Base-by-base conservation (phyloP, 257 asterid species). In the Plantago major region DNA sequence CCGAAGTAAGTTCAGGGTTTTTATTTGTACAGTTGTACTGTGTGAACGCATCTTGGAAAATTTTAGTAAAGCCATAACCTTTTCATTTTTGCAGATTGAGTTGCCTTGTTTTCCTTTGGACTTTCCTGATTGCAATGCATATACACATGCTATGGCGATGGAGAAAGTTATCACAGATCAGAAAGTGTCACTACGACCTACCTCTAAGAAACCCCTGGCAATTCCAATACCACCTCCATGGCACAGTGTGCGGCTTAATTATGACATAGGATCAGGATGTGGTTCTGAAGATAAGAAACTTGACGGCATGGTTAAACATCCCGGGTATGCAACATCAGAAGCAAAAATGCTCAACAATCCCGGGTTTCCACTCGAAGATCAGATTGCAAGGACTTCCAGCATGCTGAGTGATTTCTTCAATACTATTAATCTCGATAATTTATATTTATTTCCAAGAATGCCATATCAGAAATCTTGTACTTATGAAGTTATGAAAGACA, bases 71-170 rank as follows among this genome's bases (percentile, higher is more conserved):
- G 10, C 6, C 8, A 5, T 33, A 33, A 33, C 40, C 3, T 17
- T 64, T 61, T 38, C 55, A 50, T 71, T 43, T 73, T 55, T 78
- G 67, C 89, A 92, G 98, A 70, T 77, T 68, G 95, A 89, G 43
- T 76, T 81, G 73, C 90, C 98, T 28, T 77, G 55, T 65, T 89
- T 92, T 64, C 97, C 98, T 58, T 67, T 52, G 7, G 94, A 89
- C 64, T 89, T 82, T 74, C 96, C 99, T 42, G 97, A 92, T 55
- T 76, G 88, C 84, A 73, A 68, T 50, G 89, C 96, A 33, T 85
- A 81, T 69, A 66, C 87, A 5, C 62, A 72, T 48, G 45, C 72
- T 13, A 81, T 83, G 95, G 77, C 59, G 58, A 73, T 66, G 73
- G 89, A 86, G 71, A 79, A 79, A 51, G 68, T 62, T 70, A 77